phyloP scores from a whole-genome alignment of 176 grass and related monocot species.

The Phoenix roebelenii region DNA sequence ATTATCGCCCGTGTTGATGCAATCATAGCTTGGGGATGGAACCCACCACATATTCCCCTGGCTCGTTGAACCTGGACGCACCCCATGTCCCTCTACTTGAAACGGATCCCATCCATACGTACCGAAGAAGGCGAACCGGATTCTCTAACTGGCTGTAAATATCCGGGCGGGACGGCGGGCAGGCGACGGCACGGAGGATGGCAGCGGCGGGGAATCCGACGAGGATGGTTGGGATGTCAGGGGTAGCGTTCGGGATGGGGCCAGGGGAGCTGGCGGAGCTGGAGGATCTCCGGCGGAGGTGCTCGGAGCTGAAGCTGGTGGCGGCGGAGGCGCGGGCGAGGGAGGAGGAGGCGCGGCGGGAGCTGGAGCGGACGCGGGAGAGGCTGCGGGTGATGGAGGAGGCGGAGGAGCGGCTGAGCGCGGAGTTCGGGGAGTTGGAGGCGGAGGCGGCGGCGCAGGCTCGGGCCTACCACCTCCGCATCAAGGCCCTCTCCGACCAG shows the following conservation, averaged over 20 bases:
- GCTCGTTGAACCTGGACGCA: too few relatives aligned
- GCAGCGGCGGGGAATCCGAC: background rate
- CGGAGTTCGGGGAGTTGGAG: slow-evolving; percentile 70
- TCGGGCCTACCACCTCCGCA: slow-evolving; percentile 33
- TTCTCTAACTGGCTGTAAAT: background rate
- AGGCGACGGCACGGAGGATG: background rate
- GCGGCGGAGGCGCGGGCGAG: slow-evolving; percentile 31
- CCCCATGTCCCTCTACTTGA: too few relatives aligned
- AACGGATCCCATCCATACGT: too few relatives aligned
- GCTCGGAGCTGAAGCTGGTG: slow-evolving; percentile 48
- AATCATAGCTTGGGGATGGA: too few relatives aligned
- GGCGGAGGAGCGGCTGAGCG: slow-evolving; percentile 66
- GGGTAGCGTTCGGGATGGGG: background rate
- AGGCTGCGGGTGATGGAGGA: slow-evolving; percentile 48
- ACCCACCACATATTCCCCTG: too few relatives aligned
- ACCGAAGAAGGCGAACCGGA: too few relatives aligned
- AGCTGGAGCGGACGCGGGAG: slow-evolving; percentile 52
- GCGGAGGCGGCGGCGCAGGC: slow-evolving; percentile 46
- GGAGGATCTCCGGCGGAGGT: slow-evolving; percentile 37
- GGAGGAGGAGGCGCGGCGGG: slow-evolving; percentile 42
- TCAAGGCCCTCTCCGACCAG: slow-evolving; percentile 51
- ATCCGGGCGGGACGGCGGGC: background rate
- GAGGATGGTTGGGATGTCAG: background rate
- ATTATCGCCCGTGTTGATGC: too few relatives aligned
- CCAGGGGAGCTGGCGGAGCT: slow-evolving; percentile 13